phyloP scores from a whole-genome alignment of 257 asterid species.

The Echites panduratus region DNA sequence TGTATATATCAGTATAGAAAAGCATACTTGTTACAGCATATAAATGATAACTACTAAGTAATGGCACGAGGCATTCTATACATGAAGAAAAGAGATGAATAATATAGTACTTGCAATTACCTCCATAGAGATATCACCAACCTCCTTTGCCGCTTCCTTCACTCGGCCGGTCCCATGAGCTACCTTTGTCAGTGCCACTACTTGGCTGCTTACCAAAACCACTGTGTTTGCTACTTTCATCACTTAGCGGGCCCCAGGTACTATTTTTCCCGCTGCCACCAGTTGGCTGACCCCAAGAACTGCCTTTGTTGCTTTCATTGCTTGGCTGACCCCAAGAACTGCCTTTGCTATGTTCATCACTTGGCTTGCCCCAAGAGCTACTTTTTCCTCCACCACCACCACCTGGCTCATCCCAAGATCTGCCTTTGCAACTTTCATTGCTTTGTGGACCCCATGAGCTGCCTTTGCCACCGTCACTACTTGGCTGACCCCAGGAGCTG shows the following conservation, averaged over 20 bases:
- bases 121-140: slow-evolving; percentile 44
- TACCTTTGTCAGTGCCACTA: slow-evolving; percentile 41
- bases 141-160: slow-evolving; percentile 54
- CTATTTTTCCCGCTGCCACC: slow-evolving; percentile 9
- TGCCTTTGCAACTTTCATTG: slow-evolving; percentile 39
- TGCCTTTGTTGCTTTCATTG: neutral
- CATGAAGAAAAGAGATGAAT: neutral
- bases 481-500: neutral
- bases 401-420: neutral
- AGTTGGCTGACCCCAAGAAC: neutral
- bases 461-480: neutral
- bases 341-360: neutral
- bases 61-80: neutral
- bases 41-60: neutral
- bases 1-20: neutral
- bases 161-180: slow-evolving; percentile 28
- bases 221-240: slow-evolving; percentile 12
- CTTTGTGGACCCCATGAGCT: slow-evolving; percentile 37
- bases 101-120: slow-evolving; percentile 21
- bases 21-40: neutral
- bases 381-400: neutral
- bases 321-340: neutral
- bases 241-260: neutral
- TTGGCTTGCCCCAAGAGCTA: slow-evolving; percentile 1
- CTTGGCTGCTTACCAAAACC: slow-evolving; percentile 35